These are phyloP conservation scores for Hymenoscyphus fructigenus DNA, from an alignment of 2,329 filamentous ascomycete species.

Conservation along the genomic window DNA sequence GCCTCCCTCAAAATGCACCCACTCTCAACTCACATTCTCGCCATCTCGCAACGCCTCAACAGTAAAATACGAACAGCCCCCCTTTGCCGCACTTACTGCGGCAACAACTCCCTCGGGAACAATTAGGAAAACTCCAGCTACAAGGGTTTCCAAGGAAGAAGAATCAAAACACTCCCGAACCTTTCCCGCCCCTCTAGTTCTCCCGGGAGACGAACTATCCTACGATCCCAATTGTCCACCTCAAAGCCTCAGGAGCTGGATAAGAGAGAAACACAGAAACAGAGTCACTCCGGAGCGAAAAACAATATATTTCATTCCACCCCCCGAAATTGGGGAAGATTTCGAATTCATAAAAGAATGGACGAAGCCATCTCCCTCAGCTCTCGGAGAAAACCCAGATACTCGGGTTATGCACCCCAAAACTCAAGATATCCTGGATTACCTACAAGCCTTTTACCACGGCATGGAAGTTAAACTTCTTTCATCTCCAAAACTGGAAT, in stretches of 20 bases:
- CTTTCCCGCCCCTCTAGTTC: conserved; percentile 30
- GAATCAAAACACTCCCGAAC: conserved; percentile 7
- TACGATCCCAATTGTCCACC: conserved; percentile 22
- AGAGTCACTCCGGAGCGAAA: conserved; percentile 22
- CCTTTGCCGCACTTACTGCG: conserved; percentile 11
- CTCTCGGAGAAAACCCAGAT: neutral
- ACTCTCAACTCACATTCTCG: conserved; percentile 11
- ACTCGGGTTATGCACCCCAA: conserved; percentile 8
- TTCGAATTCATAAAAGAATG: conserved; percentile 18
- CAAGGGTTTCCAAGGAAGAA: neutral
- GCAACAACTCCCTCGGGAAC: conserved; percentile 13
- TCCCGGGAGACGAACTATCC: conserved; percentile 30
- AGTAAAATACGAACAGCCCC: conserved; percentile 15
- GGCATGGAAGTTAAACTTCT: conserved; percentile 29
- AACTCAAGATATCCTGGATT: conserved; percentile 22
- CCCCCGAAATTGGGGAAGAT: conserved; percentile 20
- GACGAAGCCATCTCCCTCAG: conserved; percentile 4
- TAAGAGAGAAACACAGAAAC: conserved; percentile 23
- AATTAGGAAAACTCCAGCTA: neutral
- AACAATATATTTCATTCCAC: conserved; percentile 28
- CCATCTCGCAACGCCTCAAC: conserved; percentile 11
- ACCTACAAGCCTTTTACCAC: conserved; percentile 32
- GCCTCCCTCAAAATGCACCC: conserved; percentile 12
- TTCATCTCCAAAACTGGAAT: conserved; percentile 15
- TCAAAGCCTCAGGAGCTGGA: conserved; percentile 30